Evolutionary conservation across 2,329 filamentous ascomycete species (phyloP).

Genomic region (Zymoseptoria brevis): DNA sequence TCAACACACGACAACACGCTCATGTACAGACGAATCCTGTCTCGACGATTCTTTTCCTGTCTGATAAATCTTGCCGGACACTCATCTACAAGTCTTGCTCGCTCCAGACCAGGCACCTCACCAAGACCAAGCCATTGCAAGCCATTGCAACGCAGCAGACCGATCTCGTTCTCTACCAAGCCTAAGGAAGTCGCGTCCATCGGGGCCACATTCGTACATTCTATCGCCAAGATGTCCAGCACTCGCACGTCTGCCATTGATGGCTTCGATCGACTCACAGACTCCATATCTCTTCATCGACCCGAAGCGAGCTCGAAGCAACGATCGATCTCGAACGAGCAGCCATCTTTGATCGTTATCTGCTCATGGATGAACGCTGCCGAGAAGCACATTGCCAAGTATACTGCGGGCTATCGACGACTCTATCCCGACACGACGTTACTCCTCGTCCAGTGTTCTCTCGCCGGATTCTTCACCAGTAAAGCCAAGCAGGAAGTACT

Average conservation of each 20-base stretch:
- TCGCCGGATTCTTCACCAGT: constrained; percentile 17
- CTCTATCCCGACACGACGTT: constrained; percentile 23
- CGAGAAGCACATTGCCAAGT: constrained; percentile 28
- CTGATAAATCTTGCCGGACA: not conserved
- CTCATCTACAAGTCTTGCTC: not conserved
- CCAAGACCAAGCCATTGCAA: not conserved
- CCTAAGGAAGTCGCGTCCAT: not conserved
- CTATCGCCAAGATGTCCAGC: not conserved
- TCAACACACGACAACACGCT: not conserved
- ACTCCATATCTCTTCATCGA: constrained; percentile 1
- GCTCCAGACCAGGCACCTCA: not conserved
- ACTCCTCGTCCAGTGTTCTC: constrained; percentile 23
- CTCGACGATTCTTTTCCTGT: not conserved
- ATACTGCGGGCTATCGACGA: constrained; percentile 22
- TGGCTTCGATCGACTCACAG: constrained; percentile 1
- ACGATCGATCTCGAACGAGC: not conserved
- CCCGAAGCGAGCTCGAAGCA: not conserved
- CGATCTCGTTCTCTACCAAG: not conserved
- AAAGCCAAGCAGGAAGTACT: constrained; percentile 1
- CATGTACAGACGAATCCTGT: not conserved
- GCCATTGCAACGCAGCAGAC: not conserved
- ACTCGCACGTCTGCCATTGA: not conserved
- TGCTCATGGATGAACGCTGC: constrained; percentile 29
- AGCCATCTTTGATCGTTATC: constrained; percentile 31
- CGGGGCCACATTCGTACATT: not conserved